Percentiles rank a stretch among this genome's conserved stretches.
Conservation (phyloP, 2,329 filamentous ascomycete genomes). For the Gnomoniopsis smithogilvyi region DNA sequence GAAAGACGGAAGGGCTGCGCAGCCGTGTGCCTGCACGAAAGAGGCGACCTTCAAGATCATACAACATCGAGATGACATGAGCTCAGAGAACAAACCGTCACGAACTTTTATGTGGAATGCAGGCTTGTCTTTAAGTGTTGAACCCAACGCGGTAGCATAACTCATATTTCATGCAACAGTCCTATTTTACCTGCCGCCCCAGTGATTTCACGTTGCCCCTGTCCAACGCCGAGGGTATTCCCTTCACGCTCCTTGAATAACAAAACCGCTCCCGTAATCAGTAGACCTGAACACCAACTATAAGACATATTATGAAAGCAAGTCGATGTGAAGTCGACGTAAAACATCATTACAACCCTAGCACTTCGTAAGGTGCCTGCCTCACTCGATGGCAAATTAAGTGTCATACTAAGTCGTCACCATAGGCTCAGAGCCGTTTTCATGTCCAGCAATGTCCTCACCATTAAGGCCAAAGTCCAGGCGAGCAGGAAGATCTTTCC, state of each 20-base stretch:
- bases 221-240: slow-evolving; percentile 15
- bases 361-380: neutral
- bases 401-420: slow-evolving; percentile 41
- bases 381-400: neutral
- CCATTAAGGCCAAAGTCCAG: slow-evolving; percentile 38
- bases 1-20: too few relatives aligned
- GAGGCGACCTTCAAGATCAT: too few relatives aligned
- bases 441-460: slow-evolving; percentile 32
- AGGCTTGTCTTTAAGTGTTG: neutral
- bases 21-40: too few relatives aligned
- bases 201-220: neutral
- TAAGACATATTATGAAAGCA: slow-evolving; percentile 18
- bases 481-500: slow-evolving; percentile 36
- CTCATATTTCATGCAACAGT: slow-evolving; percentile 21
- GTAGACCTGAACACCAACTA: slow-evolving; percentile 21
- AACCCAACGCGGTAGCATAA: neutral
- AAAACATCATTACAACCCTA: neutral
- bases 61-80: neutral
- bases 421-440: slow-evolving; percentile 50
- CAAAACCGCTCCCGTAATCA: slow-evolving; percentile 14
- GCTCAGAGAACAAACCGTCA: neutral
- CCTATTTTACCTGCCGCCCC: slow-evolving; percentile 13
- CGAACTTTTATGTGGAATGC: neutral
- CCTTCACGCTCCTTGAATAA: slow-evolving; percentile 12
- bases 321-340: slow-evolving; percentile 10